Evolutionary conservation across 345 rosid species (phyloP).

Genomic region (Gossypium longicalyx): DNA sequence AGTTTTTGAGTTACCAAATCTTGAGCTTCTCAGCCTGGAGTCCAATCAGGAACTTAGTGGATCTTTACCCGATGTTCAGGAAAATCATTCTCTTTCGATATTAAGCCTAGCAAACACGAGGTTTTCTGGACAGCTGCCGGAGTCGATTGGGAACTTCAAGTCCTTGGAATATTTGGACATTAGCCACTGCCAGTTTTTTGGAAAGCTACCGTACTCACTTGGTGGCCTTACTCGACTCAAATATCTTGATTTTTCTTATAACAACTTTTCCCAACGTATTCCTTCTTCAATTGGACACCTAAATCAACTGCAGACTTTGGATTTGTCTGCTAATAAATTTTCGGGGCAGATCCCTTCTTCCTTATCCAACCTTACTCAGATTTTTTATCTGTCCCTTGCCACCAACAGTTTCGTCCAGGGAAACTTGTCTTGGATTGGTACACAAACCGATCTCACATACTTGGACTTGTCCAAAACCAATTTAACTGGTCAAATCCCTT

Average conservation of each 20-base stretch:
- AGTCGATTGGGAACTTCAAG: slow-evolving; percentile 16
- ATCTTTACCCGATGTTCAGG: slow-evolving; percentile 13
- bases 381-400: neutral
- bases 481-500: neutral
- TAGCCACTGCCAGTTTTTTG: neutral
- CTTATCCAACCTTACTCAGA: slow-evolving; percentile 10
- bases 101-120: neutral
- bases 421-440: slow-evolving; percentile 5
- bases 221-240: slow-evolving; percentile 11
- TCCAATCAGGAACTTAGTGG: neutral
- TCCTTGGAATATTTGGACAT: neutral
- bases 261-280: slow-evolving; percentile 16
- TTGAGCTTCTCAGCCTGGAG: neutral
- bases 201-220: slow-evolving; percentile 17
- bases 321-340: slow-evolving; percentile 15
- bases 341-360: slow-evolving; percentile 11
- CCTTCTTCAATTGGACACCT: slow-evolving; percentile 19
- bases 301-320: neutral
- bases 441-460: neutral
- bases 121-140: slow-evolving; percentile 17
- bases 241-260: slow-evolving; percentile 1
- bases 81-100: neutral
- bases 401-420: neutral
- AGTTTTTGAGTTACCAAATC: slow-evolving; percentile 1
- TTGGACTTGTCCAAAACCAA: neutral